These are phyloP conservation scores for Helotiales sp. DNA, from an alignment of 2,329 filamentous ascomycete genomes.

Conservation along the genomic window DNA sequence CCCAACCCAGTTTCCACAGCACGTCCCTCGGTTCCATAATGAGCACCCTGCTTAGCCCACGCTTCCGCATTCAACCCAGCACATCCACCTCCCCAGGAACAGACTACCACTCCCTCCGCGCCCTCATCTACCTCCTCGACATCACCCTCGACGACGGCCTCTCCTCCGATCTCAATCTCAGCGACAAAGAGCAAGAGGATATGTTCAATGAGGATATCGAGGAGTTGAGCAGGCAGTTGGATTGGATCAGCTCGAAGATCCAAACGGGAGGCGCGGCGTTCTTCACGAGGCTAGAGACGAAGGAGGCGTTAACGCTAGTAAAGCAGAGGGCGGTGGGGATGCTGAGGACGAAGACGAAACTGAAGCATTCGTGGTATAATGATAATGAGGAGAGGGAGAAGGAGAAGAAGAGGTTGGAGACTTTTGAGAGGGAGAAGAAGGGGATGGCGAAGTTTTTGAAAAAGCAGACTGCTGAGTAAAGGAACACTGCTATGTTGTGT, in stretches of 20 bases:
- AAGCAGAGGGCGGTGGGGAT: slow-evolving; percentile 73
- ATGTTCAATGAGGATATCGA: slow-evolving; percentile 77
- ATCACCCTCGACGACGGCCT: slow-evolving; percentile 72
- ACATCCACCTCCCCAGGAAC: slow-evolving; percentile 55
- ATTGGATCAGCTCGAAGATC: slow-evolving; percentile 65
- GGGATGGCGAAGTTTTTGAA: slow-evolving; percentile 38
- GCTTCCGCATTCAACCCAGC: slow-evolving; percentile 49
- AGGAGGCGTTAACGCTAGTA: slow-evolving; percentile 76
- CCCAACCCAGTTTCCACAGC: slow-evolving; percentile 48
- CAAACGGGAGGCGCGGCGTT: slow-evolving; percentile 75
- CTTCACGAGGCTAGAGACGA: slow-evolving; percentile 75
- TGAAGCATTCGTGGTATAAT: slow-evolving; percentile 66
- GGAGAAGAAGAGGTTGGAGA: slow-evolving; percentile 43
- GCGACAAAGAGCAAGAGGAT: slow-evolving; percentile 46
- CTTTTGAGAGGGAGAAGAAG: slow-evolving; percentile 40
- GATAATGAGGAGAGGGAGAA: not conserved
- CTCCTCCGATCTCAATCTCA: slow-evolving; percentile 39
- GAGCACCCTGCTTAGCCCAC: slow-evolving; percentile 51
- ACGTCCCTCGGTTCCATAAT: slow-evolving; percentile 50
- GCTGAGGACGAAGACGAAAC: slow-evolving; percentile 70
- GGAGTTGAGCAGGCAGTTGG: slow-evolving; percentile 63
- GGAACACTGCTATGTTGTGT: not conserved
- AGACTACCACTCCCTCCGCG: slow-evolving; percentile 71
- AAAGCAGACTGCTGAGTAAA: slow-evolving; percentile 17
- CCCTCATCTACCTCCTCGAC: slow-evolving; percentile 72